Evolutionary conservation across 495 filamentous ascomycete genomes (phyloP), one percentile per base, ranked within the genome.

Genomic region (Penicillium malachiteum): DNA sequence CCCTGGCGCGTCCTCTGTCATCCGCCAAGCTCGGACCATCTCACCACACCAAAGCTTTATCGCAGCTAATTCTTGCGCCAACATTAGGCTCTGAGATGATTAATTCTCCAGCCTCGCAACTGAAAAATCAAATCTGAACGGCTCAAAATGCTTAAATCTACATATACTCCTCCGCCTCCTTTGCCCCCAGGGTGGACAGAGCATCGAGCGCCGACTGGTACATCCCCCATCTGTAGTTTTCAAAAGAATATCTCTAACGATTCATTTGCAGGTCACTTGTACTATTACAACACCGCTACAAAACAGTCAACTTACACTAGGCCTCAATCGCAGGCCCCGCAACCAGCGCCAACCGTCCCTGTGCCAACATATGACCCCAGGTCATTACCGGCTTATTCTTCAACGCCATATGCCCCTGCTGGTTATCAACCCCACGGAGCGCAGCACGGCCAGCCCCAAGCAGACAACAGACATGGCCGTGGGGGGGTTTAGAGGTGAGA

Each of bases 291-390:
- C 73, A 75, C 84, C n/a, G 71, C 79, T 32, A 96, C 91, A 0
- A 92, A 95, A 64, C 76, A 88, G 66, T 96, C 93, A 1, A 96
- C 92, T 38, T 96, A 96, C 66, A 86, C 80, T 16, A 82, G 89
- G 44, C 92, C 91, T 6, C 67, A 70, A 52, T 62, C 69, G 13
- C 43, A 72, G 32, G 55, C 65, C 37, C 53, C 67, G 21, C 62
- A 74, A 35, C 63, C 73, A 12, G 48, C 43, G 21, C 66, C 57
- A 34, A 26, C 68, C 13, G 47, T 47, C 30, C 65, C 21, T 26
- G 21, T 26, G 21, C 21, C 57, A 45, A 68, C 56, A 52, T 73
- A 73, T 47, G 63, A 54, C 7, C 71, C 70, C 3, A 67, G 71
- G 32, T 72, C 64, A 18, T 50, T 74, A 21, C 74, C 70, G 50